Evolutionary conservation across 805 yeast species (phyloP), one percentile per base, ranked within the genome.

Genomic region (Kuraishia hungarica): DNA sequence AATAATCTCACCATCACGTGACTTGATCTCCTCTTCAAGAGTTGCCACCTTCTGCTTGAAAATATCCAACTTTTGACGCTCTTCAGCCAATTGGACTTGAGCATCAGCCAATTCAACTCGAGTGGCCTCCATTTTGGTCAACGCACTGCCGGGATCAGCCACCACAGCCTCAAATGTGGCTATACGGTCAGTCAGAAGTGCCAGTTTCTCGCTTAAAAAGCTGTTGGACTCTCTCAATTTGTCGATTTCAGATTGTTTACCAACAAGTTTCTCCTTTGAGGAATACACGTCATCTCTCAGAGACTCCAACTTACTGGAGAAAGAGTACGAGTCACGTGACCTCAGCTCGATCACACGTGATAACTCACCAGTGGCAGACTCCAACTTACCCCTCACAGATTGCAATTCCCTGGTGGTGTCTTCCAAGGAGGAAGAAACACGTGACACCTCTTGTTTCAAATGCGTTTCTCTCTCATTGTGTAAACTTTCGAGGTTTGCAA

Each of bases 381-480:
- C 75, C 39, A 85, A 67, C 56, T 74, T 79, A 4, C 72, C 69
- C 61, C 79, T 81, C 43, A 77, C 66, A 1, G 60, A 55, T 15
- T 76, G 72, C 50, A 81, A 59, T 52, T 82, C 82, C 35, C 58
- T 56, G 59, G 82, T 81, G 28, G 84, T 71, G 23, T 77, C 67
- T 51, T 77, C 79, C 11, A 83, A 69, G 52, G 81, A 82, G 23
- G 72, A 67, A 8, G 76, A 63, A 53, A 83, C 74, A 48, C 85
- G 72, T 15, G 72, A 67, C 21, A 82, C 74, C 3, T 84, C 63
- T 46, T 82, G 84, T 21, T 70, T 64, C 51, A 79, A 74, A 5
- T 80, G 71, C 1, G 68, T 60, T 53, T 85, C 87, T 54, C 91
- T 76, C 63, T 88, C 92, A 53, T 75, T 75, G 55, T 82, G 81